phyloP scores from a whole-genome alignment of 306 rosid genomes.

The Citrullus colocynthis region DNA sequence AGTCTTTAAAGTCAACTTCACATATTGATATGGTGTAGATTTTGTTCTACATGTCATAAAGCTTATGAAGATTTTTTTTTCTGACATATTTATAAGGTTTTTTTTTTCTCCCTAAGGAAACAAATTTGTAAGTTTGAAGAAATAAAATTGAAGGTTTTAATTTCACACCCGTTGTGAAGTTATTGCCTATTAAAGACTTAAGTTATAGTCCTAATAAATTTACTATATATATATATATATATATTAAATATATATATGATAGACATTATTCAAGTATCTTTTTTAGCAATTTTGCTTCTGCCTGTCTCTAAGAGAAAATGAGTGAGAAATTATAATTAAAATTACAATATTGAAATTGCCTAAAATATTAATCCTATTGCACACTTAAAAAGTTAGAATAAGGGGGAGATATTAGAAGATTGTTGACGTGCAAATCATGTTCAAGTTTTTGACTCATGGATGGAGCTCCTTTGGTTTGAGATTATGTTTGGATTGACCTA shows the following conservation, averaged over 20 bases:
- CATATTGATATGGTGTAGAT: background rate
- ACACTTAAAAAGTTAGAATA: background rate
- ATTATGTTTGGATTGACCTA: no score
- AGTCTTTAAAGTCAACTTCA: background rate
- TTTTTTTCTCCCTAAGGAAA: no score
- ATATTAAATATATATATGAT: no score
- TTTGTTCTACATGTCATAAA: background rate
- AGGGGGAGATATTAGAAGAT: background rate
- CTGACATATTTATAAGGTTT: background rate
- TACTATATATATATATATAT: background rate
- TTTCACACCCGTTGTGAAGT: background rate
- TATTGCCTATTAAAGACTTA: background rate
- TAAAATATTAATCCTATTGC: background rate
- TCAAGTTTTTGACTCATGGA: no score
- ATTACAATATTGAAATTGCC: no score
- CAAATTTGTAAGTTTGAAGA: background rate
- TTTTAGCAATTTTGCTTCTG: no score
- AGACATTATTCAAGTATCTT: no score
- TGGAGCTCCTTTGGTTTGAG: no score
- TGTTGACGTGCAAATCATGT: background rate
- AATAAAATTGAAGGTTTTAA: background rate
- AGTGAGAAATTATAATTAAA: no score
- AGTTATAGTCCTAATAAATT: background rate
- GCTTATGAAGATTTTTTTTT: background rate
- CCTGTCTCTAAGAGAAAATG: no score